phyloP scores from a whole-genome alignment of 805 yeast genomes.

The Huiozyma naganishii region DNA sequence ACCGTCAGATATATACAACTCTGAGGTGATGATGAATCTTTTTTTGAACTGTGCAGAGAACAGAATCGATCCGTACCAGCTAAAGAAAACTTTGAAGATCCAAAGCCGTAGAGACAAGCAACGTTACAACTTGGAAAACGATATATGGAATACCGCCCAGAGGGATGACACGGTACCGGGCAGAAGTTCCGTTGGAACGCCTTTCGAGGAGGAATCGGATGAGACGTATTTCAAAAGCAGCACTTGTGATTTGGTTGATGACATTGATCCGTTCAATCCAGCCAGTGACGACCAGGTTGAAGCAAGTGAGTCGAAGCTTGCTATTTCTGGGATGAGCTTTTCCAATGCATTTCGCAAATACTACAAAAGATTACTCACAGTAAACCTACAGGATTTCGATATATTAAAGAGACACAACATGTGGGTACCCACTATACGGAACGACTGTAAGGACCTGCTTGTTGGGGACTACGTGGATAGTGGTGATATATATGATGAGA shows the following conservation, averaged over 20 bases:
- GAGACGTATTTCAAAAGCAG: not conserved
- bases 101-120: not conserved
- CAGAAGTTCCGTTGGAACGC: not conserved
- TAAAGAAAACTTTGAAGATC: not conserved
- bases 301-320: too few relatives aligned
- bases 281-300: not conserved
- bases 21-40: conserved; percentile 7
- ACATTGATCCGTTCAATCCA: not conserved
- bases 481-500: conserved; percentile 6
- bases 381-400: conserved; percentile 11
- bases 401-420: conserved; percentile 17
- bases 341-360: conserved; percentile 15
- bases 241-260: not conserved
- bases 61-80: conserved; percentile 8
- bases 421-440: conserved; percentile 21
- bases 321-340: conserved; percentile 1
- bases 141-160: not conserved
- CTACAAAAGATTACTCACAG: conserved; percentile 15
- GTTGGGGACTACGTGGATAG: not conserved
- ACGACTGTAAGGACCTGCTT: conserved; percentile 6
- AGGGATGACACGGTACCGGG: not conserved
- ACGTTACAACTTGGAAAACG: not conserved
- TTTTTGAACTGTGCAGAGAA: conserved; percentile 10
- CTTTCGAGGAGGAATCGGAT: not conserved
- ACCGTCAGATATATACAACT: not conserved